Evolutionary conservation across 2,329 filamentous ascomycete genomes (phyloP).

Genomic region (Paecilomyces fulvus): DNA sequence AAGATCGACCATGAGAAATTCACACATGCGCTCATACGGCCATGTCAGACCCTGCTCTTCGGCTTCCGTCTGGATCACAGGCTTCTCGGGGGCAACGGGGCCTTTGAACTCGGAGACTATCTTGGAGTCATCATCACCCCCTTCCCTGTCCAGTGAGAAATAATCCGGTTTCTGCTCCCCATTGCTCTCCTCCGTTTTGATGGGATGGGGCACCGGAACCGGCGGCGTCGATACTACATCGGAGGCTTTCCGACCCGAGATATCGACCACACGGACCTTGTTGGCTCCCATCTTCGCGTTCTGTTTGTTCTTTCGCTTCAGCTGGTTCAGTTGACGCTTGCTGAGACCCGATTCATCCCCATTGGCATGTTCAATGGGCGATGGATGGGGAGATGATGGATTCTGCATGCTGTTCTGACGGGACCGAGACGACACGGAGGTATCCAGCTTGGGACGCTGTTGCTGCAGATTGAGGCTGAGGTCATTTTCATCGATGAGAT

Average conservation of each 20-base stretch:
- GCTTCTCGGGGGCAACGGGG: constrained; percentile 68
- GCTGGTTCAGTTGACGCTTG: constrained; percentile 84
- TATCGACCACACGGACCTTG: constrained; percentile 82
- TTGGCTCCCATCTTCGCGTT: constrained; percentile 82
- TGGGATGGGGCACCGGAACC: constrained; percentile 44
- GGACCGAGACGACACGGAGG: constrained; percentile 34
- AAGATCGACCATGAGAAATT: constrained; percentile 85
- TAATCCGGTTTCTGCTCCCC: constrained; percentile 66
- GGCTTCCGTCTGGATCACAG: constrained; percentile 70
- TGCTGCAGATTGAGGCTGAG: constrained; percentile 41
- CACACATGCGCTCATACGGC: constrained; percentile 90
- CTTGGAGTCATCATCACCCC: constrained; percentile 81
- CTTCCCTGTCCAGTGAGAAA: constrained; percentile 75
- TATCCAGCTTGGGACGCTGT: constrained; percentile 43
- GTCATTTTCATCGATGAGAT: constrained; percentile 61
- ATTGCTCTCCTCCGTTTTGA: constrained; percentile 55
- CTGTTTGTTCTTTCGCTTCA: constrained; percentile 89
- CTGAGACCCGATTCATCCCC: constrained; percentile 67
- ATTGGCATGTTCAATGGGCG: constrained; percentile 42
- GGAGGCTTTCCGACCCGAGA: constrained; percentile 60
- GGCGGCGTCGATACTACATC: constrained; percentile 55
- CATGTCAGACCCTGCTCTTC: constrained; percentile 74
- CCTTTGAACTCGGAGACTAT: constrained; percentile 96
- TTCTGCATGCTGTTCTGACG: constrained; percentile 39
- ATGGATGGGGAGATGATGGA: constrained; percentile 32